Conservation (phyloP, 2,329 filamentous ascomycete species). For the Colletotrichum sp. region DNA sequence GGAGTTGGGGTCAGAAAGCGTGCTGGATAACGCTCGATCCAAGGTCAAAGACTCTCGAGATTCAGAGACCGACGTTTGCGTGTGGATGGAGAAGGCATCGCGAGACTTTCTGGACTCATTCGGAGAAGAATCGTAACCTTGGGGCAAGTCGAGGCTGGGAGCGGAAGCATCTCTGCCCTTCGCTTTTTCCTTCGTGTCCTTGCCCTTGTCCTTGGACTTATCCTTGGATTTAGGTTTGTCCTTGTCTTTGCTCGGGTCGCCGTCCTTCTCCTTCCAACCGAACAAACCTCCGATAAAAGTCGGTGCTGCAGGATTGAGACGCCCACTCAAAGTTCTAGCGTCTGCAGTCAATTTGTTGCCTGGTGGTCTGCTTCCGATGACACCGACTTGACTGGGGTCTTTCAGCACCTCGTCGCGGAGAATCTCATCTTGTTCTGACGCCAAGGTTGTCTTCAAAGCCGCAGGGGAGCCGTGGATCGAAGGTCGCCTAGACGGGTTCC, state of each 20-base stretch:
- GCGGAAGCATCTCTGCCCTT: conserved; percentile 43
- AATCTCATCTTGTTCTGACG: conserved; percentile 69
- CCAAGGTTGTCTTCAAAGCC: conserved; percentile 63
- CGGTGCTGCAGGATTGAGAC: conserved; percentile 86
- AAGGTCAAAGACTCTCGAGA: conserved; percentile 64
- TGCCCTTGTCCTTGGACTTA: conserved; percentile 33
- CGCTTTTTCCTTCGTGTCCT: conserved; percentile 36
- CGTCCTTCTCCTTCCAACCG: conserved; percentile 45
- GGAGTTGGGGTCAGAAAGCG: conserved; percentile 57
- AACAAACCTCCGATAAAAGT: conserved; percentile 81
- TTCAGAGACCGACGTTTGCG: conserved; percentile 61
- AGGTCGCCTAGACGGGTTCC: conserved; percentile 79
- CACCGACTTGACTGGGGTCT: conserved; percentile 63
- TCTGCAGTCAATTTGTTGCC: conserved; percentile 39
- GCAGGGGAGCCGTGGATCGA: conserved; percentile 81
- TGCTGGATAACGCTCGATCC: conserved; percentile 61
- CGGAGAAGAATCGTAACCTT: conserved; percentile 52
- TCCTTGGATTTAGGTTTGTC: conserved; percentile 41
- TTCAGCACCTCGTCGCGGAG: conserved; percentile 62
- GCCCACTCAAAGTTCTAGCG: conserved; percentile 52
- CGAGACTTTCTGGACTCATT: conserved; percentile 60
- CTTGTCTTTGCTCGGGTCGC: conserved; percentile 34
- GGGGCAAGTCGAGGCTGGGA: conserved; percentile 42
- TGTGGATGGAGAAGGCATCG: conserved; percentile 62
- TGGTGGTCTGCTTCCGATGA: conserved; percentile 80